Conservation (phyloP, 2,329 filamentous ascomycete genomes). For the Venturia carpophila region DNA sequence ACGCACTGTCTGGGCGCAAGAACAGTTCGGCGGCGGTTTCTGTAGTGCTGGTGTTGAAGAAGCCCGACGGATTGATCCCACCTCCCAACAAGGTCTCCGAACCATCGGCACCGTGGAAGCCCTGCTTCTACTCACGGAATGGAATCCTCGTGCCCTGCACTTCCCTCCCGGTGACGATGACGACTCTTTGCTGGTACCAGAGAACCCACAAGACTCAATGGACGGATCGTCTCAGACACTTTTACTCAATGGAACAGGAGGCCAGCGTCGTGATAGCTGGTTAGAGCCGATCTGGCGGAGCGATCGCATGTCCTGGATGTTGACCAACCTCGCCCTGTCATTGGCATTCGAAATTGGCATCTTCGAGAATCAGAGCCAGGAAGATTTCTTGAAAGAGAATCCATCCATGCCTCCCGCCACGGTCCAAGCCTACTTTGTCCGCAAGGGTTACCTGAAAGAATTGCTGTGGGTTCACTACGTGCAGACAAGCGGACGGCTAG, state of each 20-base stretch:
- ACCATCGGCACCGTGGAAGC: constrained; percentile 93
- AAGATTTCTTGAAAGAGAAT: constrained; percentile 40
- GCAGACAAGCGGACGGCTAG: constrained; percentile 85
- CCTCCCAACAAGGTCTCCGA: constrained; percentile 59
- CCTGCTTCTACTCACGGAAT: constrained; percentile 87
- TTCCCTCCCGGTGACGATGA: constrained; percentile 70
- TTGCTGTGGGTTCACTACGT: constrained; percentile 85
- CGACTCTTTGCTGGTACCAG: constrained; percentile 56
- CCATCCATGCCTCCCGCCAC: constrained; percentile 22
- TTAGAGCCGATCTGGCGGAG: constrained; percentile 86
- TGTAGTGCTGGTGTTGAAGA: constrained; percentile 61
- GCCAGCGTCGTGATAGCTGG: constrained; percentile 53
- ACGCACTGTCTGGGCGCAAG: constrained; percentile 88
- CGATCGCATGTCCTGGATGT: constrained; percentile 97
- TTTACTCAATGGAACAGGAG: constrained; percentile 55
- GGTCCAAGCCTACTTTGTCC: constrained; percentile 67
- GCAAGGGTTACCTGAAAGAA: constrained; percentile 74
- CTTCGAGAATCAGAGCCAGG: constrained; percentile 80
- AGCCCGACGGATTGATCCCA: constrained; percentile 58
- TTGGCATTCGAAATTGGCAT: constrained; percentile 90
- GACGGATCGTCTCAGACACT: constrained; percentile 17
- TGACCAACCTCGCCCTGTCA: constrained; percentile 82
- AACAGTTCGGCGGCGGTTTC: constrained; percentile 86
- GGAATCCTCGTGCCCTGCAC: constrained; percentile 90
- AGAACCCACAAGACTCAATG: constrained; percentile 50